A percentile compares a stretch with the other conserved stretches of the same genome.
Evolutionary conservation across 1,284 basidiomycete species (phyloP).

Genomic region (Volvariella surrecta): DNA sequence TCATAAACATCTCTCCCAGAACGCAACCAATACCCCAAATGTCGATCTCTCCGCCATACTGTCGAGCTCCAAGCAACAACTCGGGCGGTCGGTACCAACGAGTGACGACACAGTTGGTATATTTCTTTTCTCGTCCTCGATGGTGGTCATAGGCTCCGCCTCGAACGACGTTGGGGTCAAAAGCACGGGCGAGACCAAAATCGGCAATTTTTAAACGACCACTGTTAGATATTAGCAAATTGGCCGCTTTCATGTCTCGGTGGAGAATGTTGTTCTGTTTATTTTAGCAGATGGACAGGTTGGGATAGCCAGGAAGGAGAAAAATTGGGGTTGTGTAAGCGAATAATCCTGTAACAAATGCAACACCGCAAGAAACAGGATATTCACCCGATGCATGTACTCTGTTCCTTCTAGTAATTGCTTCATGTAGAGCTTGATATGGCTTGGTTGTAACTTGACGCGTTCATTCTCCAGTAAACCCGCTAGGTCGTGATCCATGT

Average conservation of each 20-base stretch:
- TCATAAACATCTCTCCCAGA: constrained; percentile 91
- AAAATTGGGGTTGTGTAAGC: background rate
- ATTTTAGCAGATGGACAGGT: background rate
- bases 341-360: too few relatives aligned
- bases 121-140: constrained; percentile 56
- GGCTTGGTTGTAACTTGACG: constrained; percentile 71
- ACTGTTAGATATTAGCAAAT: constrained; percentile 86
- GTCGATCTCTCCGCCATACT: constrained; percentile 93
- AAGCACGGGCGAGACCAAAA: constrained; percentile 89
- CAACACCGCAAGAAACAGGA: constrained; percentile 1
- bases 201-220: constrained; percentile 89
- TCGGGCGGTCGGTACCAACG: constrained; percentile 98
- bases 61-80: constrained; percentile 80
- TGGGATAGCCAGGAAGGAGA: constrained; percentile 3
- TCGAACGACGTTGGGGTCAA: constrained; percentile 41
- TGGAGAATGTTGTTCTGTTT: constrained; percentile 89
- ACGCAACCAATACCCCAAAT: constrained; percentile 99
- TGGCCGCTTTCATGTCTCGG: constrained; percentile 98
- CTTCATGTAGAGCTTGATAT: constrained; percentile 94
- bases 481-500: constrained; percentile 98
- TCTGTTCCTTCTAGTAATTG: constrained; percentile 93
- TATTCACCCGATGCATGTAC: constrained; percentile 82
- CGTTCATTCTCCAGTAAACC: constrained; percentile 88
- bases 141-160: constrained; percentile 28
- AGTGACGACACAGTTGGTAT: constrained; percentile 99